Evolutionary conservation across 1,284 basidiomycete species (phyloP), one percentile per base, ranked within the genome.

Genomic region (Waitea zeae): DNA sequence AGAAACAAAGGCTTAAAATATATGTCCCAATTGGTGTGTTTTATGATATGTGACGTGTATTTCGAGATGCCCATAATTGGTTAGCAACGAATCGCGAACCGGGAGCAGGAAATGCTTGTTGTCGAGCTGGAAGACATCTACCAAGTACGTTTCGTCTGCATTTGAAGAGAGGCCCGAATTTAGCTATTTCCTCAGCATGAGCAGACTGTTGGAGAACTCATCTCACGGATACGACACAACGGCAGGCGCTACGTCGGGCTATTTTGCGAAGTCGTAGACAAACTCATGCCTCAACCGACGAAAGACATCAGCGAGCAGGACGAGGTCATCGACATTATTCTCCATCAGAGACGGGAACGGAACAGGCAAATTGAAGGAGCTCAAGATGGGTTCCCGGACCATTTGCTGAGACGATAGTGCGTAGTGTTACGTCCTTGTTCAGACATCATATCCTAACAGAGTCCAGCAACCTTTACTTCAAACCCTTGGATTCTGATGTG

Each of bases 321-420:
- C 45, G 90, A 96, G 51, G 89, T 95, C 30, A 81, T 95, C 31
- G 92, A 96, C 53, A 75, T 97, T 6, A 89, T 96, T 43, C 67
- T 95, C 45, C 87, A 92, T 51, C 95, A 98, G 52, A 69, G 95
- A 36, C 64, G 76, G 39, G 82, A 93, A 54, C 68, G 84, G 41
- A 97, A 97, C 49, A 72, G 78, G 31, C 67, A 80, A 44, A 62
- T 75, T 24, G 77, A 81, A 38, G 73, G 74, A 15, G 53, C 53
- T 17, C 71, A 75, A 38, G 69, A 72, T 30, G 71, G 73, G 31
- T 96, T 95, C 52, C 95, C 95, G 0, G 74, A 83, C 35, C 83
- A 90, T 50, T 62, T 99, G 12, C 67, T 97, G 46, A 65, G 95
- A 49, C 67, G 95, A 67, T 99, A 97, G 90, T 95, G 53, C 54